Conservation (phyloP, 768 basidiomycete genomes). For the Hericium erinaceus region DNA sequence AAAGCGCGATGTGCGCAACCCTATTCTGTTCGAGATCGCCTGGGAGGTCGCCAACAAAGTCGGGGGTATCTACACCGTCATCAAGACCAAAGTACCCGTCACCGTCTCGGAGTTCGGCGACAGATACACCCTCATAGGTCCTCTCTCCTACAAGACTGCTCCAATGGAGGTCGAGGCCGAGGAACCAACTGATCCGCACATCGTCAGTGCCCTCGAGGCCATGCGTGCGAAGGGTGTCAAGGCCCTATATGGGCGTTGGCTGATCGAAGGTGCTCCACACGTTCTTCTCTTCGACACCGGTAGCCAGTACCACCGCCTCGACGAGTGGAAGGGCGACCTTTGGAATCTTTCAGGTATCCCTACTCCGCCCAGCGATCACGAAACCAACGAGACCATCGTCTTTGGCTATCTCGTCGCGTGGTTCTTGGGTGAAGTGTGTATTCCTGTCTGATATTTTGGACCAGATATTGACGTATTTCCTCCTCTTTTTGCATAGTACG, state of each 20-base stretch:
- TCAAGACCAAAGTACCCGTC: slow-evolving; percentile 98
- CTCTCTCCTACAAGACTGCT: slow-evolving; percentile 96
- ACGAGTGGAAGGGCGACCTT: slow-evolving; percentile 98
- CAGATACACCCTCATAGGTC: slow-evolving; percentile 92
- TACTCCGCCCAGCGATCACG: slow-evolving; percentile 90
- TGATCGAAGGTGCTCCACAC: slow-evolving; percentile 92
- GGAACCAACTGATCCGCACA: slow-evolving; percentile 75
- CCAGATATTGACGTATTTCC: slow-evolving; percentile 4
- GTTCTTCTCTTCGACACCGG: slow-evolving; percentile 96
- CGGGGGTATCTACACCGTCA: slow-evolving; percentile 98
- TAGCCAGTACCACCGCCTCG: slow-evolving; percentile 75
- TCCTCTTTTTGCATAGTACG: slow-evolving; percentile 43
- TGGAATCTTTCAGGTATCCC: slow-evolving; percentile 99
- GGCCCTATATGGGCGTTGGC: slow-evolving; percentile 92
- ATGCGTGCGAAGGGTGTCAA: slow-evolving; percentile 93
- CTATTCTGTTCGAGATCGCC: slow-evolving; percentile 87
- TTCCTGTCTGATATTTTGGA: not conserved
- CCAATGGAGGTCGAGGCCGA: slow-evolving; percentile 98
- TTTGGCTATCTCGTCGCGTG: slow-evolving; percentile 98
- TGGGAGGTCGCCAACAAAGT: slow-evolving; percentile 99
- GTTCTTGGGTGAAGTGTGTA: slow-evolving; percentile 94
- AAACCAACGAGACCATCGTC: slow-evolving; percentile 96
- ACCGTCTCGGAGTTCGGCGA: slow-evolving; percentile 94
- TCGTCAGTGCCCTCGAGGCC: slow-evolving; percentile 63
- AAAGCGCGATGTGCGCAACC: slow-evolving; percentile 67